A percentile compares a stretch with the other conserved stretches of the same genome.
phyloP scores from a whole-genome alignment of 1,284 basidiomycete genomes.

The Melampsora occidentalis region DNA sequence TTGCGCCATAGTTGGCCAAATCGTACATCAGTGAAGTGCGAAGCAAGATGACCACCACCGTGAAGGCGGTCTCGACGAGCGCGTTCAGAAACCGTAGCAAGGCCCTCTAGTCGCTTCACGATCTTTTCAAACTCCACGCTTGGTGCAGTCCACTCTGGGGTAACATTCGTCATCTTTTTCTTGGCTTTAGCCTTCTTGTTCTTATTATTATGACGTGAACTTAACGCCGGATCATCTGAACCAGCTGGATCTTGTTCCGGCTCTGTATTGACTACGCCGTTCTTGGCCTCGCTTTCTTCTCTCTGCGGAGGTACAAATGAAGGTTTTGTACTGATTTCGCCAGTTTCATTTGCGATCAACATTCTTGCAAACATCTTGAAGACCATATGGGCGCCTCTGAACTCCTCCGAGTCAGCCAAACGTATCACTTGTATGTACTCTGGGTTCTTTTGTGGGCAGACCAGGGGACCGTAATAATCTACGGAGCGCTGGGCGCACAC shows the following conservation, averaged over 20 bases:
- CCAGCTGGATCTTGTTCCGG: constrained; percentile 16
- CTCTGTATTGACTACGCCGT: background rate
- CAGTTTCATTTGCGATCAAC: constrained; percentile 42
- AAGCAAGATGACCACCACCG: constrained; percentile 37
- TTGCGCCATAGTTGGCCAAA: constrained; percentile 40
- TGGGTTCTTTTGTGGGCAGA: constrained; percentile 42
- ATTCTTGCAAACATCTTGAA: constrained; percentile 44
- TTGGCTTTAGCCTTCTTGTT: constrained; percentile 39
- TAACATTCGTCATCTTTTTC: constrained; percentile 10
- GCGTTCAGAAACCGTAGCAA: constrained; percentile 39
- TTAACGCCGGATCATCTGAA: constrained; percentile 22
- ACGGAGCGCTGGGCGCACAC: constrained; percentile 40
- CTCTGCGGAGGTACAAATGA: constrained; percentile 14
- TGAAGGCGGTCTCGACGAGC: constrained; percentile 31
- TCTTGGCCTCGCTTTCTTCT: background rate
- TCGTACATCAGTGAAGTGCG: constrained; percentile 29
- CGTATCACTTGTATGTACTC: constrained; percentile 42
- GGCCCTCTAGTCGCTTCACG: constrained; percentile 7
- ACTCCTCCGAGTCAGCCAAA: constrained; percentile 34
- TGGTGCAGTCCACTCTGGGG: constrained; percentile 15
- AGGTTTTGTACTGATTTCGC: constrained; percentile 17
- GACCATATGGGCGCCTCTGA: constrained; percentile 42
- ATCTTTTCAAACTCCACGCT: constrained; percentile 41
- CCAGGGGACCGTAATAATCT: constrained; percentile 38
- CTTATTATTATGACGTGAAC: constrained; percentile 13